Conservation (phyloP, 129 eudicot species). For the Escallonia herrerae region DNA sequence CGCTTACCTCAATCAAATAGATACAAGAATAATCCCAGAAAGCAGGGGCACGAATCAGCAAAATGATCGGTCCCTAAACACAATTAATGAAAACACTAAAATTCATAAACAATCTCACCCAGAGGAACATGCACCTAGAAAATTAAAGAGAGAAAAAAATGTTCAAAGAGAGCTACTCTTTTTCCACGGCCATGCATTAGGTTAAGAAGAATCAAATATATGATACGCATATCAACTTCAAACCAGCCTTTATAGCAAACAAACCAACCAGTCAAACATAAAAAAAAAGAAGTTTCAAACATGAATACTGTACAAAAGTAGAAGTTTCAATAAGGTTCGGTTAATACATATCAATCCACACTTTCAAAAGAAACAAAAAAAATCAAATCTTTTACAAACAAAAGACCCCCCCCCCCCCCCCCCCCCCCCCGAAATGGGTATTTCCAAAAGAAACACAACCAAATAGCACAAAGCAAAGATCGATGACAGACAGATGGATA, state of each 20-base stretch:
- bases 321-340: no score
- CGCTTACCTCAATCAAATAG: constrained; percentile 7
- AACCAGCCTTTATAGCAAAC: background rate
- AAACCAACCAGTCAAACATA: constrained; percentile 8
- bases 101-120: no score
- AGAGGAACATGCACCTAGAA: background rate
- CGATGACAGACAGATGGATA: background rate
- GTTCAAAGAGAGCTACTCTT: no score
- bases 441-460: no score
- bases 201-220: background rate
- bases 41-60: background rate
- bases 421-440: no score
- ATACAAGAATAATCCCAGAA: constrained; percentile 6
- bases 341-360: no score
- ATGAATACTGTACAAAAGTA: background rate
- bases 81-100: no score
- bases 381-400: no score
- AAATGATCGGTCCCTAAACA: background rate
- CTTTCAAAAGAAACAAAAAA: no score
- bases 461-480: constrained; percentile 5
- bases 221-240: background rate
- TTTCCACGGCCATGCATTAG: background rate
- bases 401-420: no score
- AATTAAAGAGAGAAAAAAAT: constrained; percentile 1
- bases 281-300: constrained; percentile 9